phyloP scores from a whole-genome alignment of 1,284 basidiomycete genomes.

The Singerocomus inundabilis region DNA sequence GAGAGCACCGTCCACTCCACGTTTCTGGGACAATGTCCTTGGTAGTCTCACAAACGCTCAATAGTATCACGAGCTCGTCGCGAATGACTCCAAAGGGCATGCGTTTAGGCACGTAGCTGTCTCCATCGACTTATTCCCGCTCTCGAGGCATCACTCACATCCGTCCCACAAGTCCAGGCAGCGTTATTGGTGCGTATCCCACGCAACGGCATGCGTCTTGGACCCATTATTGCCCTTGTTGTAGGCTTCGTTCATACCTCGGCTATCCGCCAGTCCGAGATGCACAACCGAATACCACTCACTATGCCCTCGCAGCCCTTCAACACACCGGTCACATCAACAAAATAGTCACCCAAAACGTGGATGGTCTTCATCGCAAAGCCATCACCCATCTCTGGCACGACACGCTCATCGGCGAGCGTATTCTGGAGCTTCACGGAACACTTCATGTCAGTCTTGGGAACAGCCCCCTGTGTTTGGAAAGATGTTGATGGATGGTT shows the following conservation, averaged over 20 bases:
- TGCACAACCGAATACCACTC: conserved; percentile 82
- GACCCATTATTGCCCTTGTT: not conserved
- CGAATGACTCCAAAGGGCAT: conserved; percentile 62
- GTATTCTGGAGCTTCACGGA: conserved; percentile 85
- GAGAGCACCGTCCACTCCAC: conserved; percentile 6
- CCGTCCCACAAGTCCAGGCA: conserved; percentile 44
- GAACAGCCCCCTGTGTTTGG: not conserved
- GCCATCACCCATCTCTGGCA: conserved; percentile 47
- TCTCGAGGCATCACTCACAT: conserved; percentile 8
- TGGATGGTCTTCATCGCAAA: conserved; percentile 88
- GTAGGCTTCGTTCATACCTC: conserved; percentile 80
- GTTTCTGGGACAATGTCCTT: not conserved
- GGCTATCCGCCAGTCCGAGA: conserved; percentile 81
- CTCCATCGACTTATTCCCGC: not conserved
- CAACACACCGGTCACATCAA: conserved; percentile 65
- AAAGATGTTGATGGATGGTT: conserved; percentile 6
- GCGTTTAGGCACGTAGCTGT: conserved; percentile 54
- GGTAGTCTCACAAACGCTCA: conserved; percentile 11
- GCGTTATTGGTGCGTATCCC: conserved; percentile 63
- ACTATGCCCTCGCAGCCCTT: conserved; percentile 81
- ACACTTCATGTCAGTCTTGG: conserved; percentile 67
- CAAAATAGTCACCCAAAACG: conserved; percentile 86
- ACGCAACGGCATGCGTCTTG: not conserved
- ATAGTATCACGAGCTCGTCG: conserved; percentile 80
- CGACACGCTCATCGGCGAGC: conserved; percentile 37